Conservation (phyloP, 192 early-diverging fungal species). For the Coemansia brasiliensis region DNA sequence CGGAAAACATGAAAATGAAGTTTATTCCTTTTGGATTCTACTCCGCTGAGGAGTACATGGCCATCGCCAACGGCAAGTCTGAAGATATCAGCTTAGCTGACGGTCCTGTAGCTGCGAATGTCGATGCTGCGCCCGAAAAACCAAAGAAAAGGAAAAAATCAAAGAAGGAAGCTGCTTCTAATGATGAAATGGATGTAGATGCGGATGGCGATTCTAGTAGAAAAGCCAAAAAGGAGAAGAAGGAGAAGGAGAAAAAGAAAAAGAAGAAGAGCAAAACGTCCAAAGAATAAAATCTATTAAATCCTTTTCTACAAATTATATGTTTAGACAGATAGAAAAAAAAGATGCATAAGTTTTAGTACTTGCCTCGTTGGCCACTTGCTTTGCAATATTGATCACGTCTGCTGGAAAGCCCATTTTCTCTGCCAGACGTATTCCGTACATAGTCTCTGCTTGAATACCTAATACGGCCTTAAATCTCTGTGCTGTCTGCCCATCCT, state of each 20-base stretch:
- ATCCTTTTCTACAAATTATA: too few species aligned
- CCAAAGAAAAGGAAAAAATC: slow-evolving; percentile 18
- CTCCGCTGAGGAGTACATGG: slow-evolving; percentile 47
- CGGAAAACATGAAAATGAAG: slow-evolving; percentile 45
- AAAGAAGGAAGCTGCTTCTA: background rate
- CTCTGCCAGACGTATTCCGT: slow-evolving; percentile 43
- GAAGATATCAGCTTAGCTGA: background rate
- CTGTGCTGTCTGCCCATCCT: background rate
- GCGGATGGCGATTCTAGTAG: slow-evolving; percentile 1
- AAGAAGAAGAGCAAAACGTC: slow-evolving; percentile 18
- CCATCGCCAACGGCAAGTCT: background rate
- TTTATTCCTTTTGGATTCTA: slow-evolving; percentile 53
- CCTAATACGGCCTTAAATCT: slow-evolving; percentile 28
- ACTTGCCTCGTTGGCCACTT: slow-evolving; percentile 44
- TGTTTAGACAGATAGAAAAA: slow-evolving; percentile 5
- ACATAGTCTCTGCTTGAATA: slow-evolving; percentile 24
- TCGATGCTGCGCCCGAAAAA: background rate
- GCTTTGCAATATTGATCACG: slow-evolving; percentile 26
- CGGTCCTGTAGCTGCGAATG: background rate
- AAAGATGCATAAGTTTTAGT: slow-evolving; percentile 2
- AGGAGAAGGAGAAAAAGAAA: slow-evolving; percentile 16
- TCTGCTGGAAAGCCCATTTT: slow-evolving; percentile 29
- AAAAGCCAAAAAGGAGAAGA: slow-evolving; percentile 27
- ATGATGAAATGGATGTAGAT: slow-evolving; percentile 10
- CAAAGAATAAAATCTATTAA: background rate